Conservation (phyloP, 129 eudicot genomes). For the Saposhnikovia divaricata region DNA sequence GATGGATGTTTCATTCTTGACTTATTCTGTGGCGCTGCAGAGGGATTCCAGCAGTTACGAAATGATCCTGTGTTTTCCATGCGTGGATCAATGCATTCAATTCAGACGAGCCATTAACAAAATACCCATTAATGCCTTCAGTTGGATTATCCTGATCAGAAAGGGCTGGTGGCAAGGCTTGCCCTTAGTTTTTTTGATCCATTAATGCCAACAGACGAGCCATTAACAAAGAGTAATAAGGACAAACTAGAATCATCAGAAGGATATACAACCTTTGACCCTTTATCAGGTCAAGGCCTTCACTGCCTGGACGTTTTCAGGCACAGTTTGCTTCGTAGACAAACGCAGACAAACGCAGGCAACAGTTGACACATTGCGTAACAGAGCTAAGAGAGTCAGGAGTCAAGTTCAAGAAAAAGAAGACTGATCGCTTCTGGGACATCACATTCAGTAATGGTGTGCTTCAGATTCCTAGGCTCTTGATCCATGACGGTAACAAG, state of each 20-base stretch:
- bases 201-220: constrained; percentile 84
- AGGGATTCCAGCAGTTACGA: constrained; percentile 46
- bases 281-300: constrained; percentile 66
- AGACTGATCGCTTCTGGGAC: no score
- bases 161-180: constrained; percentile 54
- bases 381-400: constrained; percentile 68
- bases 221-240: constrained; percentile 43
- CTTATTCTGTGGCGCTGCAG: constrained; percentile 71
- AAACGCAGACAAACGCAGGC: constrained; percentile 56
- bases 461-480: no score
- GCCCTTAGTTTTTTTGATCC: constrained; percentile 79
- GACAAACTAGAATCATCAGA: constrained; percentile 38
- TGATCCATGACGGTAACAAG: no score
- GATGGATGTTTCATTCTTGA: constrained; percentile 80
- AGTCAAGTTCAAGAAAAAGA: no score
- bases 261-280: constrained; percentile 37
- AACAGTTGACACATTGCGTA: constrained; percentile 66
- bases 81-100: constrained; percentile 87
- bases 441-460: no score
- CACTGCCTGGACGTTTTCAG: constrained; percentile 79
- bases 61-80: constrained; percentile 75
- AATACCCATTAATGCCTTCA: no score
- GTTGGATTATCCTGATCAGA: constrained; percentile 38
- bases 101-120: constrained; percentile 52
- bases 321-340: constrained; percentile 40